Base-by-base conservation (phyloP, 1,284 basidiomycete species). In the Tylopilus sp. region DNA sequence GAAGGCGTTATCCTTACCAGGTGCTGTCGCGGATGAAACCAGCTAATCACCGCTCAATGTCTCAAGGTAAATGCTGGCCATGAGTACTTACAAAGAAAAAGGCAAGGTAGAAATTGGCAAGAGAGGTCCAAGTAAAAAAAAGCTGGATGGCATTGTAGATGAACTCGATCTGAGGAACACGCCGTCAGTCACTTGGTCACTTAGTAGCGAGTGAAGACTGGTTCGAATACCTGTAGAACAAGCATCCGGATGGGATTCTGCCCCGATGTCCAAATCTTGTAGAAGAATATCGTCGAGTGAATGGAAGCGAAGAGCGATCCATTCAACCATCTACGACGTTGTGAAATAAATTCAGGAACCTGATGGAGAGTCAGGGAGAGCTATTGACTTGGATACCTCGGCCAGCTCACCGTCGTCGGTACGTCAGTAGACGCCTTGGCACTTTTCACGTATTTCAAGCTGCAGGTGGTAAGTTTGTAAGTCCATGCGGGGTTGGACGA, bases 401-500 rank as follows among this genome's bases (percentile, higher is more conserved):
- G n/a, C 35, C 23, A 13, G 63, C 68, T 49, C 44, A 86, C 84
- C 25, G 78, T 74, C n/a, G 84, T 82, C 23, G 91, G 92, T 6
- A 93, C 89, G 69, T 94, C 91, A 25, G 92, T 94, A 2, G 87
- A 75, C 2, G 91, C 92, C 65, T 93, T 92, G 23, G 92, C 92
- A 51, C 84, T 86, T 75, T 95, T 94, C 67, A 94, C 90, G 64
- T 95, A 95, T 71, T 88, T 89, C 57, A 94, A 72, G 19, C 88
- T 89, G 56, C 30, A 52, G 36, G 50, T 11, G 16, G 13, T 61
- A 16, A 65, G 41, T 38, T 41, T 31, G 28, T 33, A n/a, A 21
- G 29, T 25, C 25, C 18, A 50, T 18, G 7, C 6, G 51, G 4
- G 23, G 33, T 9, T 12, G 7, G 41, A 40, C 25, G 36, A 16